These are phyloP conservation scores for Geranomyces variabilis DNA, from an alignment of 192 early-diverging fungal genomes.

Conservation along the genomic window DNA sequence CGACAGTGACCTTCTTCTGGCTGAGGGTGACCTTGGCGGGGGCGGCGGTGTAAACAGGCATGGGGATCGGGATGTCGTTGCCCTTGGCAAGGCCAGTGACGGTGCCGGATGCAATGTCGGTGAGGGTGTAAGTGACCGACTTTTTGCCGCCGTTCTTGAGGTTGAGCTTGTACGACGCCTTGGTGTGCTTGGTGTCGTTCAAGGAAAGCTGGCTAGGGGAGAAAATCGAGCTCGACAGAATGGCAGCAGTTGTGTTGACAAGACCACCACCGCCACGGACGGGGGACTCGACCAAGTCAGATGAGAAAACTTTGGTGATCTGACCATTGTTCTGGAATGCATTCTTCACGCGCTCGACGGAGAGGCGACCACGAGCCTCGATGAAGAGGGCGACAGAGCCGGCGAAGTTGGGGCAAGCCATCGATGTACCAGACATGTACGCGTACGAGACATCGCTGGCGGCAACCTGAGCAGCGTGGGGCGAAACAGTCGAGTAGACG, in stretches of 20 bases:
- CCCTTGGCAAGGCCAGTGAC: conserved; percentile 7
- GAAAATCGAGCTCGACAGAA: conserved; percentile 53
- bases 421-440: conserved; percentile 68
- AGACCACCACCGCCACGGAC: conserved; percentile 66
- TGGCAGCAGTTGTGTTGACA: conserved; percentile 68
- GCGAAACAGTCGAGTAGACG: conserved; percentile 39
- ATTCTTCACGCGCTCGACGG: conserved; percentile 28
- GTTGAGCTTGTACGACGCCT: conserved; percentile 4
- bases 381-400: conserved; percentile 69
- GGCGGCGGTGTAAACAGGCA: not conserved
- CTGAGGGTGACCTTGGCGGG: conserved; percentile 10
- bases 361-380: conserved; percentile 48
- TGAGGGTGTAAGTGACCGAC: conserved; percentile 8
- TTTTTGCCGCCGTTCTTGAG: conserved; percentile 16
- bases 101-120: not conserved
- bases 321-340: conserved; percentile 60
- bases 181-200: conserved; percentile 40
- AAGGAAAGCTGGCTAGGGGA: conserved; percentile 47
- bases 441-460: conserved; percentile 18
- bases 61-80: conserved; percentile 2
- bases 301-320: conserved; percentile 17
- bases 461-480: conserved; percentile 8
- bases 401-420: conserved; percentile 79
- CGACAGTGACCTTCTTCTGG: conserved; percentile 23
- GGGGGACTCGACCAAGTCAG: not conserved